Conservation (phyloP, 192 early-diverging fungal genomes). For the Haplosporangium gracile region DNA sequence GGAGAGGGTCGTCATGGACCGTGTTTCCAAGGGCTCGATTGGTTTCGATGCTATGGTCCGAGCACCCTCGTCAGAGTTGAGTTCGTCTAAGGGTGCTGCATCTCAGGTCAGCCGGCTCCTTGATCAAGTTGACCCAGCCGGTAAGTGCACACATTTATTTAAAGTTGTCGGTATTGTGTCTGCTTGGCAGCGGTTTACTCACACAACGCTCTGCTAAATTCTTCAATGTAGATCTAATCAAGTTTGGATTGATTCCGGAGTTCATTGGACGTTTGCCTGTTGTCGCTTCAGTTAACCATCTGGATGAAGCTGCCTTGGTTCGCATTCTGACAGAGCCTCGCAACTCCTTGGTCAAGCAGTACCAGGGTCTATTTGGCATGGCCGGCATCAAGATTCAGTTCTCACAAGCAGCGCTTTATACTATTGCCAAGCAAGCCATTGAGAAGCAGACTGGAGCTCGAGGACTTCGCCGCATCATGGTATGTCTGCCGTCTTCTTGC, state of each 20-base stretch:
- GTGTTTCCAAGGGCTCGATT: conserved; percentile 85
- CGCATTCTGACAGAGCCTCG: conserved; percentile 85
- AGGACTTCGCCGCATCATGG: conserved; percentile 89
- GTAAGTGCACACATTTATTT: neutral
- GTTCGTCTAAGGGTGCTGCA: conserved; percentile 31
- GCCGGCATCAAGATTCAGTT: conserved; percentile 79
- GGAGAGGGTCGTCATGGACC: conserved; percentile 83
- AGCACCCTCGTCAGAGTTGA: conserved; percentile 39
- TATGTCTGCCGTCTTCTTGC: conserved; percentile 34
- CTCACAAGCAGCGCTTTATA: conserved; percentile 74
- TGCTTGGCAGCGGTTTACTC: neutral
- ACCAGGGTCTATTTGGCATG: conserved; percentile 78
- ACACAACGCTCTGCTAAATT: too few species aligned
- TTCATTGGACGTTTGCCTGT: conserved; percentile 93
- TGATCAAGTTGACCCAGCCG: conserved; percentile 49
- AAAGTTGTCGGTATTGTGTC: neutral
- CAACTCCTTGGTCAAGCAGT: conserved; percentile 87
- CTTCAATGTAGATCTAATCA: conserved; percentile 73
- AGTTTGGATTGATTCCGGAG: conserved; percentile 91
- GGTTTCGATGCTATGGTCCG: conserved; percentile 79
- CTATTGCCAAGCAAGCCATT: conserved; percentile 80
- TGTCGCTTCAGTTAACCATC: conserved; percentile 78
- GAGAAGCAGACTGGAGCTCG: conserved; percentile 90
- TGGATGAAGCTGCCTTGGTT: conserved; percentile 76
- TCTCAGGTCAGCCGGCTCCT: conserved; percentile 34